Evolutionary conservation across 106 monocot genomes (phyloP), one percentile per base, ranked within the genome.

Genomic region (Dendrobium chrysotoxum): DNA sequence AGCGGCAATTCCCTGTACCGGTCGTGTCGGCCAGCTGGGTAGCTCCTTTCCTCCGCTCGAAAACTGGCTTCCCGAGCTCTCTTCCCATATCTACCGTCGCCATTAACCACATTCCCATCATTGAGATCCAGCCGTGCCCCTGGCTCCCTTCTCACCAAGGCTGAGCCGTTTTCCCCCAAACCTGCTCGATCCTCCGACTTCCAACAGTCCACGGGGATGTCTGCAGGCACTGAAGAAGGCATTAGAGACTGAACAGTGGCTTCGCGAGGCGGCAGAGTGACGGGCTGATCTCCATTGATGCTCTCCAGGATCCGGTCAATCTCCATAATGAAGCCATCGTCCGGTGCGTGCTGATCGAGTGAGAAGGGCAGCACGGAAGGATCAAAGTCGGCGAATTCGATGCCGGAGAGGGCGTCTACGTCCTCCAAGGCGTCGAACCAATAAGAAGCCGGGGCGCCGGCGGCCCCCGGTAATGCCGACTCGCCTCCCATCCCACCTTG

Each of bases 401-500:
- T 84, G 76, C 77, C 85, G 41, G 83, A 80, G 73, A 93, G 72
- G 53, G 77, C 81, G 28, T 79, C 87, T 4, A 23, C 76, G 54
- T 98, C 92, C 84, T 98, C 97, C 66, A 84, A 88, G 12, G 94
- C 92, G 57, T 94, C 92, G 81, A 90, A 86, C 94, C 97, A 98
- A 82, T 92, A 94, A 2, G 92, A 90, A 35, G 79, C 73, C 80
- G 88, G 78, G 47, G 61, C 79, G 4, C 74, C 75, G 44, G 78
- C 78, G 42, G 64, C 58, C 21, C 4, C 50, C 20, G 72, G 71
- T 66, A 72, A 31, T 54, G 46, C 55, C 26, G 57, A 5, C 45
- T 75, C 81, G 45, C 41, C 58, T 53, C 28, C 79, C 86, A 75
- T 68, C 40, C 26, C 55, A 58, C n/a, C 53, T 76, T 42, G 53